Evolutionary conservation across 2,329 filamentous ascomycete species (phyloP).

Genomic region (Talaromyces piceae): DNA sequence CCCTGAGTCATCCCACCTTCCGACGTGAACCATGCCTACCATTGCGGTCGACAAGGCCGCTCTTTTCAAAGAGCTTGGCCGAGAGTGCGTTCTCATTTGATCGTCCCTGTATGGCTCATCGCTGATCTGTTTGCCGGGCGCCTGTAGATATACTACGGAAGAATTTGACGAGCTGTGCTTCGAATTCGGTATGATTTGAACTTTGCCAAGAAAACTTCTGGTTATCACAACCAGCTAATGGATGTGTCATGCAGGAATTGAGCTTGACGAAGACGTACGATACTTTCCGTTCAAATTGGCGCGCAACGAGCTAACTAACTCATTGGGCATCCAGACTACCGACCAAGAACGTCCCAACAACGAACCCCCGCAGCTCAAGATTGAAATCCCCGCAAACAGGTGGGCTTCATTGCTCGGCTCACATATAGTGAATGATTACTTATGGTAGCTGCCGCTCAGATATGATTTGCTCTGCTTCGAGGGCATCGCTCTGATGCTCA

Average conservation of each 20-base stretch:
- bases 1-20: constrained; percentile 9
- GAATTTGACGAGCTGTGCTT: constrained; percentile 98
- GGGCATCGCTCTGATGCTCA: constrained; percentile 89
- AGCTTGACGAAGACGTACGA: constrained; percentile 80
- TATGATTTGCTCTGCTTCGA: constrained; percentile 96
- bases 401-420: constrained; percentile 40
- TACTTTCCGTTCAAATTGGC: background rate
- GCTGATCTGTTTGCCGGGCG: constrained; percentile 3
- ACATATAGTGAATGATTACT: background rate
- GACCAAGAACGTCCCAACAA: constrained; percentile 68
- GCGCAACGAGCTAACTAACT: constrained; percentile 5
- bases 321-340: constrained; percentile 48
- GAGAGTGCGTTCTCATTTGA: constrained; percentile 54
- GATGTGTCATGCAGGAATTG: constrained; percentile 53
- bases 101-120: background rate
- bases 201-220: constrained; percentile 5
- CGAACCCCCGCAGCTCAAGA: constrained; percentile 89
- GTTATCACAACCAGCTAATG: constrained; percentile 24
- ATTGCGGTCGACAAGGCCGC: constrained; percentile 94
- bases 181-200: constrained; percentile 65
- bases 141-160: constrained; percentile 69
- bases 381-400: constrained; percentile 94
- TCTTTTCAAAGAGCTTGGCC: constrained; percentile 86
- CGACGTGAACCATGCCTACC: constrained; percentile 68
- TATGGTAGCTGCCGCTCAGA: constrained; percentile 28